These are phyloP conservation scores for Dryadomyces quercivorus DNA, from an alignment of 2,329 filamentous ascomycete genomes.

Conservation along the genomic window DNA sequence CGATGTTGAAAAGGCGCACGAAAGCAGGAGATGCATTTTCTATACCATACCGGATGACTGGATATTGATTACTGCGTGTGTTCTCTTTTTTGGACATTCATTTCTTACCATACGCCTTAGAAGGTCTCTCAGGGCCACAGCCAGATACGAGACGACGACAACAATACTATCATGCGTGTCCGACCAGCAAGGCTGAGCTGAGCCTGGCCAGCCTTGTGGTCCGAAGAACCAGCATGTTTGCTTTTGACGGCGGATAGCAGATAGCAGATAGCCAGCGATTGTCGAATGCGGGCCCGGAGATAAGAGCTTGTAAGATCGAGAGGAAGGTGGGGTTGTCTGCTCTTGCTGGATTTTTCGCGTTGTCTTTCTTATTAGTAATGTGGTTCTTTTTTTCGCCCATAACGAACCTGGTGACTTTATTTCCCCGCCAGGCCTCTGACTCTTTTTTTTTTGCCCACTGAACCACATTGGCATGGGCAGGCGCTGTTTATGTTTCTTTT, in stretches of 20 bases:
- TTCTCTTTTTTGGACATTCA: too few species aligned
- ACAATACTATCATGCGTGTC: too few species aligned
- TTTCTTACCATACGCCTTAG: too few species aligned
- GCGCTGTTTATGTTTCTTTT: not conserved
- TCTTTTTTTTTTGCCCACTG: not conserved
- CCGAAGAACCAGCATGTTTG: too few species aligned
- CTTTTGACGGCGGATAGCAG: too few species aligned
- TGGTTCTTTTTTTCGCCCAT: not conserved
- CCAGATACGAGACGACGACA: too few species aligned
- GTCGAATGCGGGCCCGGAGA: not conserved
- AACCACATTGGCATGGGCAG: not conserved
- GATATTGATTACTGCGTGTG: not conserved
- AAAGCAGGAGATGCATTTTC: not conserved
- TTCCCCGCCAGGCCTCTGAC: not conserved
- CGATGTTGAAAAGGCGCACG: too few species aligned
- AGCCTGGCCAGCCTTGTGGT: not conserved
- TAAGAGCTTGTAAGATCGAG: not conserved
- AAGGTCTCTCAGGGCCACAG: too few species aligned
- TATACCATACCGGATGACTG: not conserved
- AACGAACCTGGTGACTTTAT: not conserved
- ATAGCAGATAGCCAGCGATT: too few species aligned
- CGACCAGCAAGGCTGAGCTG: not conserved
- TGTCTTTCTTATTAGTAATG: not conserved
- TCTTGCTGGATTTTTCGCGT: not conserved
- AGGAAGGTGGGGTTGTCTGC: not conserved